Evolutionary conservation across 2,329 filamentous ascomycete genomes (phyloP).

Genomic region (Pseudogymnoascus sp.): DNA sequence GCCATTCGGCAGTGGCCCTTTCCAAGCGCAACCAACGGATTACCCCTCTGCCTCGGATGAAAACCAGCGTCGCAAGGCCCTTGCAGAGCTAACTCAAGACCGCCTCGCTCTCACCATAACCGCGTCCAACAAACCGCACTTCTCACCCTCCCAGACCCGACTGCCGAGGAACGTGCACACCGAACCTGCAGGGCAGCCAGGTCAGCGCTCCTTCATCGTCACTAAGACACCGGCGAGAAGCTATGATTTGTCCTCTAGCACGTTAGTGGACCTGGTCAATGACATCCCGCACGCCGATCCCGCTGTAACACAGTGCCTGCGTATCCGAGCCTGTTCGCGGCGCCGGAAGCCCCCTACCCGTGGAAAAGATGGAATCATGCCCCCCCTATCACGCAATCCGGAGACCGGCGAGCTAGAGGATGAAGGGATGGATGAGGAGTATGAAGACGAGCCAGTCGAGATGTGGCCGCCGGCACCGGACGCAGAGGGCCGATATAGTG

Average conservation of each 20-base stretch:
- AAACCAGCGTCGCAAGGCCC: neutral
- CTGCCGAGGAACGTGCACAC: conserved; percentile 40
- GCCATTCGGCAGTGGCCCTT: neutral
- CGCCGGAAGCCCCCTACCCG: conserved; percentile 27
- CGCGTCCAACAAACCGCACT: conserved; percentile 30
- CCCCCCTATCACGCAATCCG: neutral
- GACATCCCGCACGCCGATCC: conserved; percentile 34
- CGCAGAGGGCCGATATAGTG: conserved; percentile 17
- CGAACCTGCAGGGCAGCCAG: conserved; percentile 30
- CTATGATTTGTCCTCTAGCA: conserved; percentile 44
- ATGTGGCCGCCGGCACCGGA: conserved; percentile 31
- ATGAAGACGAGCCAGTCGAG: conserved; percentile 16
- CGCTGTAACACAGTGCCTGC: conserved; percentile 31
- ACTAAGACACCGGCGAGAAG: conserved; percentile 45
- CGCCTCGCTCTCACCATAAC: conserved; percentile 19
- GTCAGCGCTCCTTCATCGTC: conserved; percentile 36
- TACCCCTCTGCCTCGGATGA: neutral
- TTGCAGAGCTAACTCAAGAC: conserved; percentile 18
- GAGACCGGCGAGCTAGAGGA: conserved; percentile 14
- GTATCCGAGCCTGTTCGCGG: conserved; percentile 43
- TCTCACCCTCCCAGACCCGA: conserved; percentile 29
- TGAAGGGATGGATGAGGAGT: conserved; percentile 21
- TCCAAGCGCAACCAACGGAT: neutral
- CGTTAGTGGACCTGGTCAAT: conserved; percentile 54
- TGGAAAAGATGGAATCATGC: conserved; percentile 10